Conservation (phyloP, 192 early-diverging fungal genomes). For the Dissophora ornata region DNA sequence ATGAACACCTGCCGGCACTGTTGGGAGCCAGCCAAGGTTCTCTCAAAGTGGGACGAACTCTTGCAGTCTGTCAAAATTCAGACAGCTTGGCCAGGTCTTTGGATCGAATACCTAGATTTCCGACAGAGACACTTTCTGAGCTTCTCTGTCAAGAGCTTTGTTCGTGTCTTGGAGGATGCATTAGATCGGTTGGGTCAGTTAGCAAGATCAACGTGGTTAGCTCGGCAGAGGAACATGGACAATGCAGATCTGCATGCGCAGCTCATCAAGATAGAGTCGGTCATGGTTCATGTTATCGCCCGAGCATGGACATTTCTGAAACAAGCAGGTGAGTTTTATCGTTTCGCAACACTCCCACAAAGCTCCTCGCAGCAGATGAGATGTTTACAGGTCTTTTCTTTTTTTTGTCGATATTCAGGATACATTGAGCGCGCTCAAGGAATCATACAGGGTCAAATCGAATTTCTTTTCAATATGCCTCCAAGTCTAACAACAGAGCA, state of each 20-base stretch:
- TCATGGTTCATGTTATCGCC: conserved; percentile 64
- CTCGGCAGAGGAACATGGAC: neutral
- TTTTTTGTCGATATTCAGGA: no score
- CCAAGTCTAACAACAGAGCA: conserved; percentile 32
- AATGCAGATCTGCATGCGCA: conserved; percentile 8
- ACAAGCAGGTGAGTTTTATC: conserved; percentile 59
- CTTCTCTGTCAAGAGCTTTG: conserved; percentile 61
- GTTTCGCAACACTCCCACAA: no score
- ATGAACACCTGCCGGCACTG: conserved; percentile 58
- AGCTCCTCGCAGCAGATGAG: no score
- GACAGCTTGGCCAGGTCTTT: conserved; percentile 56
- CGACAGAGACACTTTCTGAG: conserved; percentile 66
- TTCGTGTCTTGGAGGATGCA: conserved; percentile 59
- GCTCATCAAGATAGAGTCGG: conserved; percentile 54
- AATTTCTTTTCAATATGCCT: conserved; percentile 60
- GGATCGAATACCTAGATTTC: conserved; percentile 68
- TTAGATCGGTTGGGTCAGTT: conserved; percentile 44
- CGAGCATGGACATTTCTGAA: conserved; percentile 63
- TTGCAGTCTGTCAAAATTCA: conserved; percentile 31
- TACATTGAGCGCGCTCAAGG: conserved; percentile 63
- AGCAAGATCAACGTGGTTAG: conserved; percentile 13
- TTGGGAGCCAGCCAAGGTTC: conserved; percentile 58
- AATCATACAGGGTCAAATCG: conserved; percentile 62
- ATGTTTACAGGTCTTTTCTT: no score
- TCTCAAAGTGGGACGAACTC: conserved; percentile 66